Evolutionary conservation across 768 basidiomycete species (phyloP).

Genomic region (Suillus subaureus): DNA sequence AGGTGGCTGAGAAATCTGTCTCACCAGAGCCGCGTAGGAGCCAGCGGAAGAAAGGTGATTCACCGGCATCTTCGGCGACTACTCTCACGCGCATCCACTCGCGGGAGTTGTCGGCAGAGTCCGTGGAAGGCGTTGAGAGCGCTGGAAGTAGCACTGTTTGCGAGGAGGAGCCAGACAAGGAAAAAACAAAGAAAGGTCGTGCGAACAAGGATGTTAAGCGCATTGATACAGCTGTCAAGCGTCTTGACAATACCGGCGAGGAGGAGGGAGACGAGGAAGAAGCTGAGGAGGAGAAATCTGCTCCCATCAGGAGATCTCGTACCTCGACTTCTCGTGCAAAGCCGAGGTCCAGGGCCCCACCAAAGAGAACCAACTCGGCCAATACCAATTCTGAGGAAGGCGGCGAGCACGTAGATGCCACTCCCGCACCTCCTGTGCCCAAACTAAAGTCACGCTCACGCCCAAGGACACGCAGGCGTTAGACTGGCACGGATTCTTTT

Average conservation of each 20-base stretch:
- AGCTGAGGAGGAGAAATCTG: conserved; percentile 17
- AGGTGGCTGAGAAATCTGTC: conserved; percentile 16
- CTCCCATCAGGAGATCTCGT: conserved; percentile 23
- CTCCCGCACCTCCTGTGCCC: conserved; percentile 21
- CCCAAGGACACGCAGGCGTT: conserved; percentile 31
- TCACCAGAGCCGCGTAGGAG: conserved; percentile 27
- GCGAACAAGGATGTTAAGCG: not conserved
- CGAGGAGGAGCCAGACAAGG: conserved; percentile 29
- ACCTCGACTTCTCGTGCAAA: conserved; percentile 26
- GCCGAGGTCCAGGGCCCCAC: conserved; percentile 18
- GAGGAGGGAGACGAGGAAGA: conserved; percentile 17
- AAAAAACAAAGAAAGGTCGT: conserved; percentile 21
- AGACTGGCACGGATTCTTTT: conserved; percentile 15
- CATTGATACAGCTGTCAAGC: not conserved
- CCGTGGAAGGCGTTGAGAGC: conserved; percentile 29
- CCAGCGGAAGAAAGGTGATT: conserved; percentile 32
- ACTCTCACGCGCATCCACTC: conserved; percentile 33
- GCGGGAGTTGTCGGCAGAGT: conserved; percentile 28
- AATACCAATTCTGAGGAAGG: conserved; percentile 18
- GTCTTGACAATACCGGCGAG: conserved; percentile 14
- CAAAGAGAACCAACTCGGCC: conserved; percentile 9
- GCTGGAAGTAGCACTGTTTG: conserved; percentile 37
- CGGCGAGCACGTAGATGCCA: conserved; percentile 17
- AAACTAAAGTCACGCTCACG: conserved; percentile 35
- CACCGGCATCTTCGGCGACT: conserved; percentile 31